Conservation (phyloP, 164 flowering plant species). For the Dillenia turbinata region DNA sequence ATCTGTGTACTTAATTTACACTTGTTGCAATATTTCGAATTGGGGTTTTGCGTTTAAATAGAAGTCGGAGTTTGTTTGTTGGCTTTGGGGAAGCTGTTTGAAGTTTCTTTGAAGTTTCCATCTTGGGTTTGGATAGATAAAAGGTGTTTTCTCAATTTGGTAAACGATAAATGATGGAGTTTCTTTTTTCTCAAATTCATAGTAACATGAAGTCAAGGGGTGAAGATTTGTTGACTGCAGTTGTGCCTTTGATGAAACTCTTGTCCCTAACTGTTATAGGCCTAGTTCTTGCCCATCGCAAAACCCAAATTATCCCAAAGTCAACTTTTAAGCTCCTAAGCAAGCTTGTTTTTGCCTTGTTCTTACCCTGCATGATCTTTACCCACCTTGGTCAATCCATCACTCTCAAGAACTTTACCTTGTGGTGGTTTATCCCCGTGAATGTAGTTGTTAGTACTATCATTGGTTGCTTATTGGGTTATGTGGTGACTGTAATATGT, state of each 20-base stretch:
- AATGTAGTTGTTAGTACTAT: conserved; percentile 66
- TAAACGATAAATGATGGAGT: too few relatives aligned
- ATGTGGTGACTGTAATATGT: conserved; percentile 60
- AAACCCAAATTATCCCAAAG: conserved; percentile 51
- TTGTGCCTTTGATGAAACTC: conserved; percentile 78
- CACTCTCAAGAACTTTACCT: conserved; percentile 37
- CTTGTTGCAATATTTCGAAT: too few relatives aligned
- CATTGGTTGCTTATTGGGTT: conserved; percentile 69
- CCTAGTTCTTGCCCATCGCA: conserved; percentile 66
- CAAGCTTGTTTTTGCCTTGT: conserved; percentile 87
- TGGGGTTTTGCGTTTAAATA: too few relatives aligned
- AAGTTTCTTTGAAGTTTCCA: too few relatives aligned
- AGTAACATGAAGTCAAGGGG: too few relatives aligned
- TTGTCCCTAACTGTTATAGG: conserved; percentile 65
- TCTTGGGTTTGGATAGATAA: too few relatives aligned
- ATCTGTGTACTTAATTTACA: too few relatives aligned
- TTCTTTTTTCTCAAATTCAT: too few relatives aligned
- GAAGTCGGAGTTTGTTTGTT: too few relatives aligned
- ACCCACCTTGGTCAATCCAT: conserved; percentile 64
- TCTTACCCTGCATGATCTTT: conserved; percentile 84
- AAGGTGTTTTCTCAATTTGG: too few relatives aligned
- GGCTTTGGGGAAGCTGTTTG: too few relatives aligned
- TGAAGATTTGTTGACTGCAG: conserved; percentile 37
- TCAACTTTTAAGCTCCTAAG: conserved; percentile 82
- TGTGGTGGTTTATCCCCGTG: conserved; percentile 93